A percentile compares a stretch with the other conserved stretches of the same genome.
phyloP scores from a whole-genome alignment of 805 yeast genomes.

The Kregervanrija fluxuum region DNA sequence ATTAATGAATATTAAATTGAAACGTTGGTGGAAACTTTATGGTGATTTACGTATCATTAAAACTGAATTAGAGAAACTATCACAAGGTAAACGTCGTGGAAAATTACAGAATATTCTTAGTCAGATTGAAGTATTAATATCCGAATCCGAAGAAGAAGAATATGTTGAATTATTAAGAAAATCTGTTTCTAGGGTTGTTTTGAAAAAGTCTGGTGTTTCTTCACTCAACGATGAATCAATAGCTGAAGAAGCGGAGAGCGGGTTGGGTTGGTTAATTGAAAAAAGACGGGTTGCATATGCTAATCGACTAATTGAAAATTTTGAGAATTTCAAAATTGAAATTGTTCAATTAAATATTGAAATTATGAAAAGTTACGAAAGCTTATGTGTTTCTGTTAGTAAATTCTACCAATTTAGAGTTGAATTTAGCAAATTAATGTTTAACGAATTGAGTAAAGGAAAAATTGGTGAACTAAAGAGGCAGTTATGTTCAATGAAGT shows the following conservation, averaged over 20 bases:
- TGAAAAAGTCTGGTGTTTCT: constrained; percentile 2
- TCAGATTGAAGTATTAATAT: constrained; percentile 7
- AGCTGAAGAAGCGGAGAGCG: constrained; percentile 1
- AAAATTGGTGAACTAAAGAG: constrained; percentile 18
- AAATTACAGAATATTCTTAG: constrained; percentile 1
- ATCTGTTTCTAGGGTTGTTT: constrained; percentile 1
- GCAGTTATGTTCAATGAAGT: constrained; percentile 18
- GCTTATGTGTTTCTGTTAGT: constrained; percentile 55
- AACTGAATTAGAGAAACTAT: constrained; percentile 19
- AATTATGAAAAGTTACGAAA: constrained; percentile 51
- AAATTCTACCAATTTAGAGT: constrained; percentile 48
- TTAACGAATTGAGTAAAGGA: constrained; percentile 28
- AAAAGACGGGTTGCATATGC: constrained; percentile 43
- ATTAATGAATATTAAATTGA: constrained; percentile 29
- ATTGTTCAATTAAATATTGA: constrained; percentile 38
- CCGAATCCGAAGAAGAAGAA: background rate
- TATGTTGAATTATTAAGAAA: constrained; percentile 2
- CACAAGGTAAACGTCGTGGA: background rate
- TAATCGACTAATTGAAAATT: constrained; percentile 32
- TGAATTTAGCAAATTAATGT: constrained; percentile 30
- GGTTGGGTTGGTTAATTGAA: constrained; percentile 34
- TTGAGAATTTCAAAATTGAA: constrained; percentile 34
- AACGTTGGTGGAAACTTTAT: constrained; percentile 39
- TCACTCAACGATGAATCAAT: background rate
- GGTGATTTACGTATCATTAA: constrained; percentile 33